A percentile compares a stretch with the other conserved stretches of the same genome.
Conservation (phyloP, 2,329 filamentous ascomycete species). For the Epichloe gansuensis region DNA sequence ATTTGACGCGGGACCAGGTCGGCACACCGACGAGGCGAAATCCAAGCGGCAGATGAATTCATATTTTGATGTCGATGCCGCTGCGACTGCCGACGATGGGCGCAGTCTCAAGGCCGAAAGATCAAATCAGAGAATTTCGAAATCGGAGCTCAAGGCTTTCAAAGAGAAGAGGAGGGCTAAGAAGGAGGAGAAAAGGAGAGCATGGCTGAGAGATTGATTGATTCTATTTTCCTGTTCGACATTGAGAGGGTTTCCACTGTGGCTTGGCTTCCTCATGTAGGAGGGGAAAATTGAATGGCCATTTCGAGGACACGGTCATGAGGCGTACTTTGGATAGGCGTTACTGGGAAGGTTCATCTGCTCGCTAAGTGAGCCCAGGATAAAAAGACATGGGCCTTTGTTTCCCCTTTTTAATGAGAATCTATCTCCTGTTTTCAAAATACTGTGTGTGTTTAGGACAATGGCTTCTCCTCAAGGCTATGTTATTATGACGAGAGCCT, state of each 20-base stretch:
- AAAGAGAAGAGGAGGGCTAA: conserved; percentile 78
- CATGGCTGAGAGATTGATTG: conserved; percentile 64
- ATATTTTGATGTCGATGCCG: conserved; percentile 91
- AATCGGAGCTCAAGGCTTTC: conserved; percentile 79
- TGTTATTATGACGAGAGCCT: not conserved
- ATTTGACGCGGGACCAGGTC: conserved; percentile 53
- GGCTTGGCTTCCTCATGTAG: not conserved
- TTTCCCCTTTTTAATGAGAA: too few species aligned
- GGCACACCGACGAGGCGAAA: conserved; percentile 80
- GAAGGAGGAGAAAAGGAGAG: conserved; percentile 89
- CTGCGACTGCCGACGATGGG: conserved; percentile 81
- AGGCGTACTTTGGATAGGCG: not conserved
- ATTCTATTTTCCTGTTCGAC: not conserved
- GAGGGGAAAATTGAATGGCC: not conserved
- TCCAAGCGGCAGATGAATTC: conserved; percentile 78
- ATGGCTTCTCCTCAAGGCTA: not conserved
- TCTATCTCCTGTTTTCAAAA: too few species aligned
- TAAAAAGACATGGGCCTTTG: too few species aligned
- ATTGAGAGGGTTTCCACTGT: not conserved
- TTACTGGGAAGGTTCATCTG: not conserved
- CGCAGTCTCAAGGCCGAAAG: conserved; percentile 85
- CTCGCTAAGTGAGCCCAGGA: too few species aligned
- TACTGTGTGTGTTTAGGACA: too few species aligned
- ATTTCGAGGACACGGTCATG: not conserved
- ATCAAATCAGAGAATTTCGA: conserved; percentile 68